Evolutionary conservation across 257 asterid species (phyloP), one percentile per base, ranked within the genome.

Genomic region (Nicotiana otophora): DNA sequence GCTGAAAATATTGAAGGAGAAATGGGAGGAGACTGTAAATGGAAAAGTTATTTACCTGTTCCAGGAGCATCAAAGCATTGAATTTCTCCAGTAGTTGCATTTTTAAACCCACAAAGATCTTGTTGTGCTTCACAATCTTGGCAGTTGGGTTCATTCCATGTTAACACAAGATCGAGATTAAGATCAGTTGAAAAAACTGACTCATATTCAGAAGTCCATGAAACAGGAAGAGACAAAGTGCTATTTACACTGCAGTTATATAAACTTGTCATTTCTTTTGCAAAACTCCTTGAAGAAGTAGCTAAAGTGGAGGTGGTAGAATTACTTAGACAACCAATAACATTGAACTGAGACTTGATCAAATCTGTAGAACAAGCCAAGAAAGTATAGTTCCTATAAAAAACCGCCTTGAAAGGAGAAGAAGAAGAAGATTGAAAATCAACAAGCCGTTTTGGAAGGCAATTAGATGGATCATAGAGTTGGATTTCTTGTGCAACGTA

Each of bases 111-210:
- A 84, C 91, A 88, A 20, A 83, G 5, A 4, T 80, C 81, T 4
- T 84, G 84, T 7, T 63, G 75, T 28, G 78, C 88, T 58, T 86
- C 89, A 83, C 93, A 91, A 10, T 75, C 84, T 75, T 81, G 62
- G 72, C 92, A 89, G 31, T 64, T 67, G 0, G 81, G 84, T 34
- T 62, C 70, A 60, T 81, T 60, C 97, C 97, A 92, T 34, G 91
- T 84, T 82, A 91, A 84, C 84, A 83, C 83, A 7, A 92, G 86
- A 81, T 86, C 82, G 36, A 36, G 78, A 5, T 51, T 54, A 36
- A 88, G 87, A 9, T 64, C 53, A 39, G 63, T 62, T 20, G 89
- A 81, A 34, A 89, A 83, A 5, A 20, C 46, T 28, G 42, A 60
- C 9, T 82, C 87, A 79, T 46, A 23, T 58, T 60, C 36, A 51